A percentile compares a stretch with the other conserved stretches of the same genome.
Conservation (phyloP, 2,329 filamentous ascomycete species). For the Neopestalotiopsis clavispora region DNA sequence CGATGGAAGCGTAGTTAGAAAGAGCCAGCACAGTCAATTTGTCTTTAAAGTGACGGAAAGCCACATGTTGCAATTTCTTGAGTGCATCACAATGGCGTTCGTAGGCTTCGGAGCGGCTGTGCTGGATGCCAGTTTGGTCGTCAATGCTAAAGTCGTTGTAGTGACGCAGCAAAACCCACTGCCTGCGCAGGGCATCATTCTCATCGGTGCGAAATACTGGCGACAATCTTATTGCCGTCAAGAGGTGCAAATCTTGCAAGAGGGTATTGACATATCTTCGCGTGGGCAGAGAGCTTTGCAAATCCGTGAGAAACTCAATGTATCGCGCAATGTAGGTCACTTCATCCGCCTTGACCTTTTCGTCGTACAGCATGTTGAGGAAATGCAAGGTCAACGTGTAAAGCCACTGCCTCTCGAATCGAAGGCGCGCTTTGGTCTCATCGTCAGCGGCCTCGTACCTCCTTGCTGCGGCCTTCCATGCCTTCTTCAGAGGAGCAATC, state of each 20-base stretch:
- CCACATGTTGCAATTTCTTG: constrained; percentile 78
- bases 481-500: constrained; percentile 77
- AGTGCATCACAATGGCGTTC: constrained; percentile 79
- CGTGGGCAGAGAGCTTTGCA: constrained; percentile 93
- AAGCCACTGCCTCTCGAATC: constrained; percentile 93
- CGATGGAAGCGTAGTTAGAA: constrained; percentile 89
- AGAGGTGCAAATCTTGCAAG: constrained; percentile 81
- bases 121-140: constrained; percentile 83
- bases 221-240: constrained; percentile 79
- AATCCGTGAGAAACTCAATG: constrained; percentile 84
- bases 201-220: constrained; percentile 76
- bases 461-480: constrained; percentile 87
- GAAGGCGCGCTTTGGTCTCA: constrained; percentile 74
- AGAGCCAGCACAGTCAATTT: constrained; percentile 91
- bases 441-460: constrained; percentile 88
- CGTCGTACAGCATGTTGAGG: constrained; percentile 71
- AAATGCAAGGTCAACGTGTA: constrained; percentile 88
- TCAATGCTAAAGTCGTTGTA: constrained; percentile 90
- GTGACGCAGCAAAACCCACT: constrained; percentile 80
- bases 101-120: constrained; percentile 74
- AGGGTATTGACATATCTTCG: constrained; percentile 91
- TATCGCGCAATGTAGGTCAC: constrained; percentile 91
- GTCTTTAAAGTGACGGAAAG: constrained; percentile 82
- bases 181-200: constrained; percentile 79
- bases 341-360: constrained; percentile 61